Conservation (phyloP, 2,329 filamentous ascomycete genomes). For the Cercospora nicotianae region DNA sequence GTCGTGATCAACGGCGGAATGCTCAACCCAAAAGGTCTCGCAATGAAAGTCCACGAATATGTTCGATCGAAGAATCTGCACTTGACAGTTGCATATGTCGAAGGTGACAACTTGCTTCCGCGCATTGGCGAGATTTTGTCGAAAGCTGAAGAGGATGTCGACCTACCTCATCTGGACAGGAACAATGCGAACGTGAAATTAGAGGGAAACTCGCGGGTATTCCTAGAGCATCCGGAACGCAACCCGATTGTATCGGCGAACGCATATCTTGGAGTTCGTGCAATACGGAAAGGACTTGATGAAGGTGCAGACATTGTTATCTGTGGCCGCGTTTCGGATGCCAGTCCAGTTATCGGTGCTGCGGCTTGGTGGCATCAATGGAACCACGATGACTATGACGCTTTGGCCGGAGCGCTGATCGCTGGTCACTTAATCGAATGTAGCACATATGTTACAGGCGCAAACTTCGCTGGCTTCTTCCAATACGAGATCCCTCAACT, state of each 20-base stretch:
- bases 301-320: constrained; percentile 46
- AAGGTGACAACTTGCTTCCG: constrained; percentile 41
- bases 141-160: constrained; percentile 15
- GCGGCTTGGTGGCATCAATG: constrained; percentile 47
- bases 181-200: constrained; percentile 28
- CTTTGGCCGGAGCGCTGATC: constrained; percentile 43
- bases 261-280: constrained; percentile 47
- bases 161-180: constrained; percentile 29
- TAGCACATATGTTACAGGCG: constrained; percentile 42
- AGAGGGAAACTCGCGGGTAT: constrained; percentile 27
- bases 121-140: constrained; percentile 25
- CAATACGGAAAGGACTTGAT: constrained; percentile 43
- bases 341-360: constrained; percentile 44
- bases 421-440: constrained; percentile 45
- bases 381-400: constrained; percentile 40
- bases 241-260: constrained; percentile 33
- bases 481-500: constrained; percentile 38
- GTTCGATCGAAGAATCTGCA: constrained; percentile 36
- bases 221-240: constrained; percentile 21
- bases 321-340: constrained; percentile 46
- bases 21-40: constrained; percentile 55
- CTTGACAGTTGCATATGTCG: constrained; percentile 49
- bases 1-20: constrained; percentile 59
- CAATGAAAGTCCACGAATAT: constrained; percentile 46
- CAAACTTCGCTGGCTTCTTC: constrained; percentile 46